These are phyloP conservation scores for Gossypium arboreum DNA, from an alignment of 345 rosid genomes.

Conservation along the genomic window DNA sequence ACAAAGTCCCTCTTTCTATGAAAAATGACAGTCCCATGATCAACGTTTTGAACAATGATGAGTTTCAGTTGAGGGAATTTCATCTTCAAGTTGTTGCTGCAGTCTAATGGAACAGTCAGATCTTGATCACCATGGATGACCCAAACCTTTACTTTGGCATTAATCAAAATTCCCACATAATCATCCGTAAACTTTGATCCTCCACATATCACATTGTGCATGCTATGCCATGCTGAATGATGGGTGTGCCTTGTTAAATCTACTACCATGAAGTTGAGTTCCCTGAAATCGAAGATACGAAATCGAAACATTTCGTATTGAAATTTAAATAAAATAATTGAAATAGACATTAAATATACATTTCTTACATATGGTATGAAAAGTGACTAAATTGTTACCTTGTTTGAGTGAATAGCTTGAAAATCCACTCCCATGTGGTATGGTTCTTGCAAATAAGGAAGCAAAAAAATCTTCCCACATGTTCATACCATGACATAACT, in stretches of 20 bases:
- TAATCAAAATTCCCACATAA: conserved; percentile 35
- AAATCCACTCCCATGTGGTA: conserved; percentile 56
- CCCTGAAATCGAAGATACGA: conserved; percentile 27
- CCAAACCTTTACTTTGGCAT: conserved; percentile 30
- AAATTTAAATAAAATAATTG: background rate
- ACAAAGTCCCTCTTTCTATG: conserved; percentile 50
- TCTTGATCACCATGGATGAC: conserved; percentile 62
- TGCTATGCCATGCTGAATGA: conserved; percentile 72
- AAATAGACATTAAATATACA: too few relatives aligned
- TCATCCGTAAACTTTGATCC: conserved; percentile 58
- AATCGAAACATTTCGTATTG: background rate
- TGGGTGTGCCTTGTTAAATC: conserved; percentile 74
- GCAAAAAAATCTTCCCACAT: conserved; percentile 63
- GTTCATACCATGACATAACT: conserved; percentile 81
- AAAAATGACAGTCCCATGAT: conserved; percentile 46
- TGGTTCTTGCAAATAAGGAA: conserved; percentile 58
- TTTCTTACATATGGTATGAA: background rate
- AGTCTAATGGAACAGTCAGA: conserved; percentile 45
- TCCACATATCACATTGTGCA: conserved; percentile 81
- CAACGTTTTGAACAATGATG: conserved; percentile 33
- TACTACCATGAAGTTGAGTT: conserved; percentile 32
- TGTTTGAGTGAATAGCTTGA: conserved; percentile 51
- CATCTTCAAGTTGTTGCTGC: conserved; percentile 44
- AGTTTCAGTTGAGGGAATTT: conserved; percentile 44
- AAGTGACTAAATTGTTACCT: conserved; percentile 33